Evolutionary conservation across 2,329 filamentous ascomycete species (phyloP).

Genomic region (Teratosphaeriaceae sp.): DNA sequence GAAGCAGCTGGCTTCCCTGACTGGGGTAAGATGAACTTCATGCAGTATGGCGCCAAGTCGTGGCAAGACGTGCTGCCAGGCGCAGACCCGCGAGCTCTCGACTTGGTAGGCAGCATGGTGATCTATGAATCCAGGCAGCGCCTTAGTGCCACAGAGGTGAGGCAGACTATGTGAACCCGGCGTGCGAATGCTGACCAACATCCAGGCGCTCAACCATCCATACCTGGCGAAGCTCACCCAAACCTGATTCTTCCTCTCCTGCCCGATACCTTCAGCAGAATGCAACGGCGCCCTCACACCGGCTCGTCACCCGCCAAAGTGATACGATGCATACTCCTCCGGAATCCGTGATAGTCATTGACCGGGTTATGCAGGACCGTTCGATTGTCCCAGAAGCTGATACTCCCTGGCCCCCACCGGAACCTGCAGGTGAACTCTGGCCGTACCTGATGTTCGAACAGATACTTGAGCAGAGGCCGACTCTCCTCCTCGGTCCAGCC

Average conservation of each 20-base stretch:
- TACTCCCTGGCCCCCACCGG: conserved; percentile 68
- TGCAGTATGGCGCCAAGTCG: conserved; percentile 57
- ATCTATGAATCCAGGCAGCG: conserved; percentile 64
- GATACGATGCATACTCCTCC: conserved; percentile 10
- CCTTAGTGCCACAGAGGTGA: conserved; percentile 58
- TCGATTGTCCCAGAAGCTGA: conserved; percentile 81
- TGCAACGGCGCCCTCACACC: background rate
- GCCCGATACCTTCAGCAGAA: background rate
- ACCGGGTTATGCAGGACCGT: conserved; percentile 9
- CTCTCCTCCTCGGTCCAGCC: conserved; percentile 81
- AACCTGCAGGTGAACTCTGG: conserved; percentile 67
- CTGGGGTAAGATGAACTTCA: conserved; percentile 81
- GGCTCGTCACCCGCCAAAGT: conserved; percentile 9
- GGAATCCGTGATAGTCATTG: conserved; percentile 10
- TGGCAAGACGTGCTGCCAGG: conserved; percentile 67
- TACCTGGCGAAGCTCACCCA: no score
- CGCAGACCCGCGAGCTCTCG: conserved; percentile 51
- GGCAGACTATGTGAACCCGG: background rate
- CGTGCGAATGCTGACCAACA: background rate
- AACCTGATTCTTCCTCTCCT: no score
- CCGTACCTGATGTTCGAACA: conserved; percentile 64
- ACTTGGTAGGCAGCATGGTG: conserved; percentile 63
- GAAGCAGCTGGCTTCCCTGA: conserved; percentile 67
- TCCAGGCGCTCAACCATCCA: conserved; percentile 13
- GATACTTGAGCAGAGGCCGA: conserved; percentile 64